Evolutionary conservation across 2,329 filamentous ascomycete species (phyloP).

Genomic region (Dendryphion nanum): DNA sequence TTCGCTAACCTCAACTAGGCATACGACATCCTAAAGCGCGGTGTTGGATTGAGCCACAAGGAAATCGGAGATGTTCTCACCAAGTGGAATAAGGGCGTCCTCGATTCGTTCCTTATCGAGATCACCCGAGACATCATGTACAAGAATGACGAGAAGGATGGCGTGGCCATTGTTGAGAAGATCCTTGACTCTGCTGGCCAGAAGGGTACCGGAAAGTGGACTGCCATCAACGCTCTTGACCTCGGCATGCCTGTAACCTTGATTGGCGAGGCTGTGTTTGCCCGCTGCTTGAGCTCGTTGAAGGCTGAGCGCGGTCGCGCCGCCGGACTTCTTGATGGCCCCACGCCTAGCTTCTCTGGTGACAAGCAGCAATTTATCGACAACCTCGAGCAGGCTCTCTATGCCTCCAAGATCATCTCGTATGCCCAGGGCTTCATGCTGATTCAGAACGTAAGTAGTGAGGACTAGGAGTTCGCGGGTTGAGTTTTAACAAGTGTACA

Average conservation of each 20-base stretch:
- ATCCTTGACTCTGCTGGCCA: conserved; percentile 97
- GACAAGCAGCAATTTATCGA: conserved; percentile 92
- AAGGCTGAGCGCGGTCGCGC: conserved; percentile 90
- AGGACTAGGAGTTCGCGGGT: neutral
- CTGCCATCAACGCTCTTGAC: conserved; percentile 97
- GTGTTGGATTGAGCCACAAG: conserved; percentile 82
- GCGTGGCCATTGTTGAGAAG: conserved; percentile 91
- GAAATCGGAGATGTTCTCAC: conserved; percentile 94
- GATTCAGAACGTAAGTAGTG: conserved; percentile 81
- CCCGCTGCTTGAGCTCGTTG: conserved; percentile 88
- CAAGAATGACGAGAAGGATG: conserved; percentile 88
- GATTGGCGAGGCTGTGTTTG: conserved; percentile 95
- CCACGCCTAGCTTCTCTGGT: conserved; percentile 77
- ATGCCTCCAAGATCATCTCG: conserved; percentile 99
- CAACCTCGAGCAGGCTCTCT: conserved; percentile 97
- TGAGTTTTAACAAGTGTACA: conserved; percentile 36
- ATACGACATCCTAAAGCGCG: conserved; percentile 99
- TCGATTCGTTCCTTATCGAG: conserved; percentile 97
- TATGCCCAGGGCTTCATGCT: conserved; percentile 99
- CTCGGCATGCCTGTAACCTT: conserved; percentile 98
- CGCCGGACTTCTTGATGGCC: conserved; percentile 74
- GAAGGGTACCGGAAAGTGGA: conserved; percentile 99
- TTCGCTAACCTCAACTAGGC: conserved; percentile 64
- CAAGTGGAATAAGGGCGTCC: conserved; percentile 97
- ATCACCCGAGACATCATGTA: conserved; percentile 99